A percentile compares a stretch with the other conserved stretches of the same genome.
Conservation (phyloP, 1,284 basidiomycete species). For the Xerocomus nothofagi region DNA sequence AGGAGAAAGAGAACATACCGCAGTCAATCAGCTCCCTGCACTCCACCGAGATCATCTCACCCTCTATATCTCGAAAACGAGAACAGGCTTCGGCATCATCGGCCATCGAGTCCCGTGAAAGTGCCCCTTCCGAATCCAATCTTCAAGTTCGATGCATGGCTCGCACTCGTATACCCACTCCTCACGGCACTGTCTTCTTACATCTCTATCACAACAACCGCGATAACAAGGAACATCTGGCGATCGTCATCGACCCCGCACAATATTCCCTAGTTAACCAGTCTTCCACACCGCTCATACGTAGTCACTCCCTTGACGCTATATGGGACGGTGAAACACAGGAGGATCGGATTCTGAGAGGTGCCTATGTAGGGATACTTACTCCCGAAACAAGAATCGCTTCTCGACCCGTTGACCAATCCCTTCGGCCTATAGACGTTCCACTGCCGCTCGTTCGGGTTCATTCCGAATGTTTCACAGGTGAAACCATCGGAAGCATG, state of each 20-base stretch:
- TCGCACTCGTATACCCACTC: conserved; percentile 94
- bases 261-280: conserved; percentile 57
- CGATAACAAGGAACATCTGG: conserved; percentile 95
- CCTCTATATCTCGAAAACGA: conserved; percentile 28
- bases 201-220: conserved; percentile 94
- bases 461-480: conserved; percentile 98
- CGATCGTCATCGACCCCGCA: conserved; percentile 90
- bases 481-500: conserved; percentile 98
- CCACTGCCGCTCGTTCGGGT: conserved; percentile 89
- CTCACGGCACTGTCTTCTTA: conserved; percentile 91
- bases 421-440: conserved; percentile 35
- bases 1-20: conserved; percentile 32
- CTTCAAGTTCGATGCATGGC: conserved; percentile 89
- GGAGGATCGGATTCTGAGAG: conserved; percentile 90
- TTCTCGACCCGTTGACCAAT: conserved; percentile 45
- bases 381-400: conserved; percentile 56
- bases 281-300: conserved; percentile 57
- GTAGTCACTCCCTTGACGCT: conserved; percentile 82
- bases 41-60: conserved; percentile 26
- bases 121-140: conserved; percentile 5
- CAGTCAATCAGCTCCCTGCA: conserved; percentile 29
- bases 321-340: conserved; percentile 91
- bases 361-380: conserved; percentile 90
- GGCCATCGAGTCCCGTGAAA: conserved; percentile 11
- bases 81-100: conserved; percentile 8